Evolutionary conservation across 2,329 filamentous ascomycete species (phyloP), one percentile per base, ranked within the genome.

Genomic region (Colletotrichum sojae): DNA sequence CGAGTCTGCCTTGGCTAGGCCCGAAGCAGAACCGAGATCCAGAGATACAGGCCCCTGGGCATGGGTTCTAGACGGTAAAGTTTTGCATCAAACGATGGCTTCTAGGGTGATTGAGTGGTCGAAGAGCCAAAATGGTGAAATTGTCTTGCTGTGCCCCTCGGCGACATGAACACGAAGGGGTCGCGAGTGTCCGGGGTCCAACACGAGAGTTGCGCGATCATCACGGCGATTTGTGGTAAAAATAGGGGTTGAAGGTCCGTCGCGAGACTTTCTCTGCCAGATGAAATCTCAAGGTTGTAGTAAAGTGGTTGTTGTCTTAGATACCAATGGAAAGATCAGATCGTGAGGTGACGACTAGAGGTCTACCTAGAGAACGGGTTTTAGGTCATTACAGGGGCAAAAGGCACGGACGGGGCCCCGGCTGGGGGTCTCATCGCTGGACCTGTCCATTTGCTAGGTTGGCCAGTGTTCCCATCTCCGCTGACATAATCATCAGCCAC

Each of bases 1-100:
- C 52, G 52, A 53, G 25, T 64, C 64, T 64, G 64, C 64, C 60
- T 64, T 53, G 53, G 40, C 52, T 63, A 67, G 52, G 25, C 59
- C 64, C 20, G 31, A n/a, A 52, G 45, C 10, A 10, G 63, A 59
- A 6, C 15, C 40, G 15, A 45, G 25, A 45, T 52, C 4, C 52
- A 52, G 18, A 40, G 2, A 5, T 5, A 18, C 36, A 63, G 15
- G 18, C 36, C 13, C 16, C 36, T 15, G 2, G 10, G 18, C 22
- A 67, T 51, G 43, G 59, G 18, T 15, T 25, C 12, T 18, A 16
- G 15, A 36, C n/a, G 16, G 8, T 9, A 43, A 25, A 57, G 5
- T 31, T 52, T 48, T 49, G 25, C 39, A 57, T 58, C 36, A 15
- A 52, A 40, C 15, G 22, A 51, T 46, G 18, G n/a, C 49, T 57